Percentiles rank a stretch among this genome's conserved stretches.
These are phyloP conservation scores for Murraya koenigii DNA, from an alignment of 345 rosid genomes.

Conservation along the genomic window DNA sequence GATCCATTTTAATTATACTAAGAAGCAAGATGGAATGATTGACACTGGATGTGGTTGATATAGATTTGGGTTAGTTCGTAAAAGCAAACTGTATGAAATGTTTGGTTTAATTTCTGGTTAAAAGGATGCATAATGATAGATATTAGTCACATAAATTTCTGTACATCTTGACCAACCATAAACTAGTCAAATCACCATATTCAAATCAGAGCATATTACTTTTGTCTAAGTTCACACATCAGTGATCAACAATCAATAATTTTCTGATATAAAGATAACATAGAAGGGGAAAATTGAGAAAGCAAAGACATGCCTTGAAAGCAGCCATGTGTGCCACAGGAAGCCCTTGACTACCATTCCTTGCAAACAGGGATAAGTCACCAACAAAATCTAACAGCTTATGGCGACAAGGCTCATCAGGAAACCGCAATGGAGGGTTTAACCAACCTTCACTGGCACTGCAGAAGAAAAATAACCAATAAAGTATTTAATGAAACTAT, in stretches of 20 bases:
- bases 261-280: neutral
- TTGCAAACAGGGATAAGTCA: conserved; percentile 73
- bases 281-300: neutral
- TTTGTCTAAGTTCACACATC: neutral
- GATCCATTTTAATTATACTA: neutral
- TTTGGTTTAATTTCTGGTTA: neutral
- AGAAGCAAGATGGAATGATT: neutral
- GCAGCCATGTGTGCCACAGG: conserved; percentile 75
- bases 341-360: conserved; percentile 74
- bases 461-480: conserved; percentile 15
- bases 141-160: neutral
- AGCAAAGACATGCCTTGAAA: conserved; percentile 47
- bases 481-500: neutral
- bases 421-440: conserved; percentile 72
- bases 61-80: neutral
- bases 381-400: conserved; percentile 87
- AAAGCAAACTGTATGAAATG: neutral
- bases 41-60: neutral
- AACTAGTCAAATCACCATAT: neutral
- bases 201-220: neutral
- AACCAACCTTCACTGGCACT: conserved; percentile 82
- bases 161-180: neutral
- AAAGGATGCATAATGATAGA: neutral
- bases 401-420: conserved; percentile 82
- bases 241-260: neutral